phyloP scores from a whole-genome alignment of 1,284 basidiomycete genomes.

The Pyrrhoderma noxium region DNA sequence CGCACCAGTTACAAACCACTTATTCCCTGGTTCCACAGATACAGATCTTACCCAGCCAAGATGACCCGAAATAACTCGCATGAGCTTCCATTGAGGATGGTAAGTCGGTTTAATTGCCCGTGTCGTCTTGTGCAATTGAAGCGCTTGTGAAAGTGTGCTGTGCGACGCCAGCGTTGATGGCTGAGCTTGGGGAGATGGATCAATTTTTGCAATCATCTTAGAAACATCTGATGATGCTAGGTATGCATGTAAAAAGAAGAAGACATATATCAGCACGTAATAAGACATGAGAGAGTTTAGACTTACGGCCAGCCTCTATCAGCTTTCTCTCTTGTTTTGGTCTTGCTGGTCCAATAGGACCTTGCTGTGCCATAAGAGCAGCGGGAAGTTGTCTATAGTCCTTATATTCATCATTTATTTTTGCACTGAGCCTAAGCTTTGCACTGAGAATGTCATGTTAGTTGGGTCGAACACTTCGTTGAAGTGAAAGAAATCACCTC shows the following conservation, averaged over 20 bases:
- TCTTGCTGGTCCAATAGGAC: slow-evolving; percentile 68
- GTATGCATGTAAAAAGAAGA: neutral
- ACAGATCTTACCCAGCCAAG: slow-evolving; percentile 97
- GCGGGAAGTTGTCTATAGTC: slow-evolving; percentile 83
- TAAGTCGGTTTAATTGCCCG: slow-evolving; percentile 90
- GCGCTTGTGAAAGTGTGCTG: slow-evolving; percentile 71
- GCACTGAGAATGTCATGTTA: slow-evolving; percentile 34
- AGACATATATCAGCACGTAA: slow-evolving; percentile 6
- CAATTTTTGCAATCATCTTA: slow-evolving; percentile 61
- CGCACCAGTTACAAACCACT: slow-evolving; percentile 98
- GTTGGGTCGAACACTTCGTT: slow-evolving; percentile 3
- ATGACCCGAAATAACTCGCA: slow-evolving; percentile 96
- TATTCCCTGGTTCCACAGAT: slow-evolving; percentile 94
- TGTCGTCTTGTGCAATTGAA: slow-evolving; percentile 85
- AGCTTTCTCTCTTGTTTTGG: slow-evolving; percentile 58
- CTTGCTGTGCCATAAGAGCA: slow-evolving; percentile 76
- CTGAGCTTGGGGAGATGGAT: slow-evolving; percentile 54
- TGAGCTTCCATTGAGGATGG: slow-evolving; percentile 94
- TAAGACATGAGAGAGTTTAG: slow-evolving; percentile 5
- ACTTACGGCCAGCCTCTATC: slow-evolving; percentile 67
- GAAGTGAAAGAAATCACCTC: slow-evolving; percentile 41
- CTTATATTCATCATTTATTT: slow-evolving; percentile 83
- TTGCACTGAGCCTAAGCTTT: slow-evolving; percentile 58
- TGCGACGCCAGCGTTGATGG: slow-evolving; percentile 62
- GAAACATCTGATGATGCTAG: slow-evolving; percentile 44